Evolutionary conservation across 1,139 yeast genomes (phyloP), one percentile per base, ranked within the genome.

Genomic region (Pichia cactophila): DNA sequence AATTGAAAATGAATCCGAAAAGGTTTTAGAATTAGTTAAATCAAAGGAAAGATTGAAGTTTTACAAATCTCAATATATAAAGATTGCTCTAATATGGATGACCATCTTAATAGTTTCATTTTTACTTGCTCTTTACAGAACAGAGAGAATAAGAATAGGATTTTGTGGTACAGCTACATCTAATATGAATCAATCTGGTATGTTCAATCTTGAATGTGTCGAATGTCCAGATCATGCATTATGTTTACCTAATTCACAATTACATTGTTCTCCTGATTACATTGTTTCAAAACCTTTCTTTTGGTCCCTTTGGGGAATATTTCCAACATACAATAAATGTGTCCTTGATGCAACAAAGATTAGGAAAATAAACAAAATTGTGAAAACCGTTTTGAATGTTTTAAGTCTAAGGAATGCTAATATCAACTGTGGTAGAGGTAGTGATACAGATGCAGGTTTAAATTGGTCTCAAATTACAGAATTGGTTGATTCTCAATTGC

Each of bases 141-240:
- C 81, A 51, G 86, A 83, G 59, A 71, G 77, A 38, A 65, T 75
- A 20, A 63, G 73, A 33, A 71, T 81, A 50, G 94, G 94, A 0
- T 85, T 78, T 61, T 85, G 94, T 69, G 90, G 89, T 0, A 70
- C 73, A 38, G 85, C 81, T 8, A 33, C 16, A 20, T 33, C 41
- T 20, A 33, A 46, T 11, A 20, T 29, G 12, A 29, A 45, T 45
- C 45, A 52, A 5, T 20, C 16, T n/a, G 6, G 4, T 11, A 56
- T 12, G 44, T 55, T 26, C 50, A 55, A 12, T 11, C 39, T 96
- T 4, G 54, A 61, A 1, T 92, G 98, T 66, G 69, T 79, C 6
- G 79, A 79, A 29, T 92, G 97, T 62, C 97, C 97, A 1, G 74
- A 74, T 8, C 86, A 90, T 65, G 95, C 92, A 0, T 70, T 81